Base-by-base conservation (phyloP, 352 stramenopile species). In the Poterioochromonas sp. region DNA sequence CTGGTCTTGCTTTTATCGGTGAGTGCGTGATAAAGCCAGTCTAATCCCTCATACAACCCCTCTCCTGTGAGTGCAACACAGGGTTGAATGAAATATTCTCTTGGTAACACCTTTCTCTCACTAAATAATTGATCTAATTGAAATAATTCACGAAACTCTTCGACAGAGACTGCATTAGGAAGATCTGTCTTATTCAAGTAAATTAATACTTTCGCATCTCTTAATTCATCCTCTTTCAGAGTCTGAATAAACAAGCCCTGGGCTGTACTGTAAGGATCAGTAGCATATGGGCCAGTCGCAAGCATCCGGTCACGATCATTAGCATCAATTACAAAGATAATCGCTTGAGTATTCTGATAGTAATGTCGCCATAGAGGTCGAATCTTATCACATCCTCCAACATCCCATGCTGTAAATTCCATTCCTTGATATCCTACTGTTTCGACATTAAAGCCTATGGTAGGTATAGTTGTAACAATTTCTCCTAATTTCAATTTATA, bases 291-390 rank as follows among this genome's bases (percentile, higher is more conserved):
- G 5, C 8, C 26, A 44, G 5, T n/a, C 8, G 12, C 40, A 29
- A 5, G 2, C 0, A 76, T 37, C 3, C 86, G 82, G 34, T 79
- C 68, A 0, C 65, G 74, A 82, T 90, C 87, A 29, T 82, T 79
- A 0, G 82, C 82, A 69, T 90, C 87, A 41, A 90, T 79, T 34
- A 90, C 85, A 64, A 87, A 89, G 68, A 90, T 88, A 37, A 90
- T 65, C 0, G 78, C 86, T 69, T 86, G 79, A 0, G 83, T 81
- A 65, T 85, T 80, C 32, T 87, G 35, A 49, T 83, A 84, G 79
- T 90, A 90, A 44, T 87, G 84, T 34, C 78, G 73, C 86, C 85
- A 90, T 20, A 90, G 65, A 20, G 82, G 76, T 1, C 86, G 86
- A 2, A 90, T 39, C 43, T 86, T 87, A 76, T 84, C 65, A 39